phyloP scores from a whole-genome alignment of 441 rosid species.

The Oxalis stricta region DNA sequence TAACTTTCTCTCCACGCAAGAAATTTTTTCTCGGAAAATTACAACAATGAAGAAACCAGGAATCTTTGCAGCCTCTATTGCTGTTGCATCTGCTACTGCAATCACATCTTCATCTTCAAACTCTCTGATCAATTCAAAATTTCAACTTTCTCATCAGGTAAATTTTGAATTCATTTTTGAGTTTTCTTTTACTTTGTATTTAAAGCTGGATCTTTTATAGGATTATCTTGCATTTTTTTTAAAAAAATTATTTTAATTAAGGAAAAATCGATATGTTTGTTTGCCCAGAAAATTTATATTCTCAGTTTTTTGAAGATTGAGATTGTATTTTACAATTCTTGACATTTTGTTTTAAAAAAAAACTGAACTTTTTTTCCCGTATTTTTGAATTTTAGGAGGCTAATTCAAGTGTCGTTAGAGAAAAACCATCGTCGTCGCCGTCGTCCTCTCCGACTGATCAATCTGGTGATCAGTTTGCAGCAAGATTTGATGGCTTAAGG shows the following conservation, averaged over 20 bases:
- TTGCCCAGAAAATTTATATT: constrained; percentile 8
- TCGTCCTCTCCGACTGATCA: too few species aligned
- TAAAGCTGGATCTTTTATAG: not conserved
- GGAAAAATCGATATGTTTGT: constrained; percentile 2
- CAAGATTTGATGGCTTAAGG: constrained; percentile 51
- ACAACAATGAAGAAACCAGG: constrained; percentile 51
- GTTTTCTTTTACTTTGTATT: not conserved
- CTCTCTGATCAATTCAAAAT: constrained; percentile 18
- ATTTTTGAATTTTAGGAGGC: constrained; percentile 20
- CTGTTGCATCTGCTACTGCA: constrained; percentile 48
- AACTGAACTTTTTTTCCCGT: not conserved
- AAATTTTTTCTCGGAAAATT: constrained; percentile 3
- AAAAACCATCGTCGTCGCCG: constrained; percentile 19
- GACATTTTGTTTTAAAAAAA: too few species aligned
- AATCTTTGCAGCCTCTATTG: constrained; percentile 47
- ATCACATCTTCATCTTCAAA: constrained; percentile 21
- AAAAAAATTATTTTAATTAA: not conserved
- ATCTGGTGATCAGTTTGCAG: constrained; percentile 38
- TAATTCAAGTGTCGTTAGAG: constrained; percentile 22
- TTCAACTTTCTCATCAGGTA: constrained; percentile 34
- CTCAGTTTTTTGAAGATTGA: too few species aligned
- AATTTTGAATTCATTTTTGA: not conserved
- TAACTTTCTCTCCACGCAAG: not conserved
- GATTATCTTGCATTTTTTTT: not conserved
- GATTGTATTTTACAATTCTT: not conserved